Evolutionary conservation across 2,329 filamentous ascomycete species (phyloP), one percentile per base, ranked within the genome.

Genomic region (Trichoderma hamatum): DNA sequence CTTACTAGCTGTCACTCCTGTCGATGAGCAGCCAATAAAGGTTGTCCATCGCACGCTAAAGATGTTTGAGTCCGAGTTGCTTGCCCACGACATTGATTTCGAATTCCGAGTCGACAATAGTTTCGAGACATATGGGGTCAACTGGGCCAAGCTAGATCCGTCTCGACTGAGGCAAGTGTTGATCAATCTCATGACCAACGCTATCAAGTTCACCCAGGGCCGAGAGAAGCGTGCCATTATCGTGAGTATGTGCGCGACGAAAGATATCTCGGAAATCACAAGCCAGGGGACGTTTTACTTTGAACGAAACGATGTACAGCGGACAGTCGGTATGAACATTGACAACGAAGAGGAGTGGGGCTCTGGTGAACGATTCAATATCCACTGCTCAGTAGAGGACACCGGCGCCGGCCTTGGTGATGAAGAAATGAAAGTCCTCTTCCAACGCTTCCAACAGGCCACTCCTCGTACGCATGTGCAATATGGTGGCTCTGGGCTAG

Each of bases 51-150:
- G 88, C 39, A 90, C 90, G 1, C 79, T 93, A 54, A 92, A 92
- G 76, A 93, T 95, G 88, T 93, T 94, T 73, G 91, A 94, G 78
- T 85, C 90, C 10, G 92, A 95, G 76, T 80, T 95, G 16, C 84
- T 88, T 56, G 89, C 89, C 9, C 90, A 92, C 69, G 88, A 89
- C 54, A 94, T 95, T 70, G 84, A 88, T 64, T 87, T 93, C 78
- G 85, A 89, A 49, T 91, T 93, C 72, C 83, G 84, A 1, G 85
- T 94, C 51, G 89, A 92, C 72, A 84, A 89, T 55, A 89, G 89
- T 0, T 93, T 91, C 76, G 82, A 86, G 16, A 82, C 86, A 19
- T 79, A 93, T 58, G 84, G 83, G 3, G 82, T 94, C 36, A 87
- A 91, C 71, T 93, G 90, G 89, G 89, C 91, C 51, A 90, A 86